Evolutionary conservation across 1,139 yeast genomes (phyloP).

Genomic region (Candida glucosophila): DNA sequence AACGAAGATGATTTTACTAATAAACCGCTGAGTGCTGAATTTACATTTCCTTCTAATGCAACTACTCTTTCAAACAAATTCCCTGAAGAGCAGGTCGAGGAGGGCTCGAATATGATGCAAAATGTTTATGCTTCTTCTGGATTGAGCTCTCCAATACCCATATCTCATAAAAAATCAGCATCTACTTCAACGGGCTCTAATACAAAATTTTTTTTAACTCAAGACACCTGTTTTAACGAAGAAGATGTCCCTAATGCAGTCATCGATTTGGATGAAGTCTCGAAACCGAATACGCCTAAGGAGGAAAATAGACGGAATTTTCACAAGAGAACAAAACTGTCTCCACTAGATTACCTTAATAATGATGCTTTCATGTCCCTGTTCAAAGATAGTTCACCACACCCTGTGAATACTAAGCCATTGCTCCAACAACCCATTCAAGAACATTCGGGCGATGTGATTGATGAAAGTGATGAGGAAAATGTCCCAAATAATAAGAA

Average conservation of each 20-base stretch:
- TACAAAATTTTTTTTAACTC: constrained; percentile 24
- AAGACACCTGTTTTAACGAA: constrained; percentile 20
- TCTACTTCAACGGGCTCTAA: constrained; percentile 13
- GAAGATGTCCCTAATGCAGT: constrained; percentile 52
- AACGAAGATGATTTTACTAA: constrained; percentile 29
- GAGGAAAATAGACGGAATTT: constrained; percentile 19
- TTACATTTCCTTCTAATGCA: constrained; percentile 28
- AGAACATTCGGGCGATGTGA: constrained; percentile 18
- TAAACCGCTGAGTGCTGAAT: constrained; percentile 12
- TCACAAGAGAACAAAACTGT: constrained; percentile 42
- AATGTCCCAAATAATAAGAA: constrained; percentile 5
- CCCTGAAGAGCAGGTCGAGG: constrained; percentile 4
- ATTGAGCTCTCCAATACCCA: constrained; percentile 30
- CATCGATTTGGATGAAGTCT: constrained; percentile 54
- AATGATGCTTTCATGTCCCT: constrained; percentile 30
- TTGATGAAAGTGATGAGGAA: constrained; percentile 22
- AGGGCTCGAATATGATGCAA: background rate
- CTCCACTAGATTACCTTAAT: constrained; percentile 28
- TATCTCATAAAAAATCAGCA: constrained; percentile 16
- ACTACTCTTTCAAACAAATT: no score
- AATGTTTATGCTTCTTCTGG: constrained; percentile 2
- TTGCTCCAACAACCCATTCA: constrained; percentile 25
- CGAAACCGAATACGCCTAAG: constrained; percentile 23
- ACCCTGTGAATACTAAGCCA: constrained; percentile 14
- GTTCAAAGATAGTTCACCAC: constrained; percentile 22